Conservation (phyloP, 2,329 filamentous ascomycete species). For the Fulvia fulva region DNA sequence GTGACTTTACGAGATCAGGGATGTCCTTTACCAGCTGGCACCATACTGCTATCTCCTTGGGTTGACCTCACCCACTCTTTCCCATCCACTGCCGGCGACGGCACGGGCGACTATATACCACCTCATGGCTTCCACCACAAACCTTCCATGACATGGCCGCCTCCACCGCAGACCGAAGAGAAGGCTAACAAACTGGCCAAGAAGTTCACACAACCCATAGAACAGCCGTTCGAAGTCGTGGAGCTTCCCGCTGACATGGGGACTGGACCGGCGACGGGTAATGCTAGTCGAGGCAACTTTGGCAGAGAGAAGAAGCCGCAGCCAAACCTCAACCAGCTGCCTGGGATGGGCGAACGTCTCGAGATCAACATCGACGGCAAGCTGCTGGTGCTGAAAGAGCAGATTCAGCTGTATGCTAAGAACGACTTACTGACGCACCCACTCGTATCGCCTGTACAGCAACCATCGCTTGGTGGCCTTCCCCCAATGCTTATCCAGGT, state of each 20-base stretch:
- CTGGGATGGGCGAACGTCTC: slow-evolving; percentile 41
- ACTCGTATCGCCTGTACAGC: slow-evolving; percentile 81
- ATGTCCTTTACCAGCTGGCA: slow-evolving; percentile 81
- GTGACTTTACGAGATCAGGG: slow-evolving; percentile 78
- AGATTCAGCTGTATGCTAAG: slow-evolving; percentile 83
- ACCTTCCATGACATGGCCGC: slow-evolving; percentile 88
- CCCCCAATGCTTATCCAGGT: slow-evolving; percentile 82
- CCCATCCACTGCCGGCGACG: slow-evolving; percentile 73
- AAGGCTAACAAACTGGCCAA: slow-evolving; percentile 18
- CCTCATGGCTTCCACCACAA: slow-evolving; percentile 83
- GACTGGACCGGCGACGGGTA: slow-evolving; percentile 7
- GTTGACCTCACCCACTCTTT: slow-evolving; percentile 94
- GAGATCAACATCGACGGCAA: slow-evolving; percentile 69
- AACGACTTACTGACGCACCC: slow-evolving; percentile 85
- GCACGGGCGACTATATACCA: slow-evolving; percentile 82
- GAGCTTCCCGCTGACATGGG: slow-evolving; percentile 27
- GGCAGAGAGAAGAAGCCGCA: slow-evolving; percentile 13
- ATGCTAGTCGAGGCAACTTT: slow-evolving; percentile 15
- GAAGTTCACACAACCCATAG: slow-evolving; percentile 22
- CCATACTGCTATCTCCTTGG: slow-evolving; percentile 90
- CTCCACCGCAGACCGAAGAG: slow-evolving; percentile 72
- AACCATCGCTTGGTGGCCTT: slow-evolving; percentile 83
- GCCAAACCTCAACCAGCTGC: slow-evolving; percentile 20
- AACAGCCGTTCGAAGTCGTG: slow-evolving; percentile 25
- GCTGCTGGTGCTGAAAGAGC: slow-evolving; percentile 72